Evolutionary conservation across 768 basidiomycete genomes (phyloP).

Genomic region (Mycena kentingensis): DNA sequence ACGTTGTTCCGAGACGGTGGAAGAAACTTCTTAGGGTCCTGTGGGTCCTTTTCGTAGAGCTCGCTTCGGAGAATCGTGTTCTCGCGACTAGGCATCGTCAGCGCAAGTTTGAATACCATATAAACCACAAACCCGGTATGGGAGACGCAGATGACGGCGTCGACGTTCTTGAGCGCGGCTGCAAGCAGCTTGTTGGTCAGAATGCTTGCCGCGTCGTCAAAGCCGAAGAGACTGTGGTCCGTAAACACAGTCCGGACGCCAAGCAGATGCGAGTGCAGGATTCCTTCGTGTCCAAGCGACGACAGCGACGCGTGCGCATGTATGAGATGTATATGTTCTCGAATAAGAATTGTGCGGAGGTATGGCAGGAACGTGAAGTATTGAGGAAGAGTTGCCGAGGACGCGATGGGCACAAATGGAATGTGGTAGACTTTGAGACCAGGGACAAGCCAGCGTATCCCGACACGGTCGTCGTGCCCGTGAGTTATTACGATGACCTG

Average conservation of each 20-base stretch:
- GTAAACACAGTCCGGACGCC: constrained; percentile 92
- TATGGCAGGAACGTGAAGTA: constrained; percentile 93
- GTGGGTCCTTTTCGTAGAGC: constrained; percentile 57
- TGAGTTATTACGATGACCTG: constrained; percentile 96
- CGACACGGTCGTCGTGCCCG: constrained; percentile 82
- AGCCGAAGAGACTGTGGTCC: constrained; percentile 95
- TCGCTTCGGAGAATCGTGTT: constrained; percentile 91
- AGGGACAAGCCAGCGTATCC: constrained; percentile 86
- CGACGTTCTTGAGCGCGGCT: constrained; percentile 85
- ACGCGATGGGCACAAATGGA: constrained; percentile 85
- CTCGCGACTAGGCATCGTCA: constrained; percentile 70
- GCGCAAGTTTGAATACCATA: constrained; percentile 1
- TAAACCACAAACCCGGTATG: constrained; percentile 78
- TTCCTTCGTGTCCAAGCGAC: constrained; percentile 88
- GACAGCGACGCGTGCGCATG: constrained; percentile 93
- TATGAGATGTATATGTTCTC: constrained; percentile 84
- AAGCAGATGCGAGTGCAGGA: constrained; percentile 85
- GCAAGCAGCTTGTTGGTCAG: constrained; percentile 94
- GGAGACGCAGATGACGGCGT: constrained; percentile 94
- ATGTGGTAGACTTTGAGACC: constrained; percentile 93
- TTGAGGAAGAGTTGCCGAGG: constrained; percentile 91
- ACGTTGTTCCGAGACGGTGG: constrained; percentile 64
- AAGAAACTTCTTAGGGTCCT: constrained; percentile 44
- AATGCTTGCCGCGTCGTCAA: constrained; percentile 96
- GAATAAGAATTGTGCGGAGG: constrained; percentile 81